A percentile compares a stretch with the other conserved stretches of the same genome.
phyloP scores from a whole-genome alignment of 345 rosid genomes.

The Gossypium bickii region DNA sequence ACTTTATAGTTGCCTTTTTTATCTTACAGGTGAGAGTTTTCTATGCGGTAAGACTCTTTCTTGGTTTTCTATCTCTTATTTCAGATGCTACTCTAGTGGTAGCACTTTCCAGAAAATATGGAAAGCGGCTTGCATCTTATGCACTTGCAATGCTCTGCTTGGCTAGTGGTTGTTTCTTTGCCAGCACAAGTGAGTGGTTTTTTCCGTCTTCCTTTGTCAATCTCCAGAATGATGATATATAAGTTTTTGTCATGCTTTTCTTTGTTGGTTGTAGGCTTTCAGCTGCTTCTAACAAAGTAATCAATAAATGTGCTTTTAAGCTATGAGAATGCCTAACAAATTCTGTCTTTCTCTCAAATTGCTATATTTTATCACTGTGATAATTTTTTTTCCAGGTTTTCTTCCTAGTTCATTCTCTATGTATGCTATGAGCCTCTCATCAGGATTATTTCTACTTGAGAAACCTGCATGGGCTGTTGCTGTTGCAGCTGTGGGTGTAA shows the following conservation, averaged over 20 bases:
- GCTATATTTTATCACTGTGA: not conserved
- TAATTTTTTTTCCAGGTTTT: slow-evolving; percentile 50
- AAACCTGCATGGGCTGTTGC: slow-evolving; percentile 68
- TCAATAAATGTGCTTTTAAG: not conserved
- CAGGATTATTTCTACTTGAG: slow-evolving; percentile 84
- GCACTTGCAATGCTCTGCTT: slow-evolving; percentile 94
- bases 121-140: slow-evolving; percentile 87
- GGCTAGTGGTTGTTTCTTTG: slow-evolving; percentile 97
- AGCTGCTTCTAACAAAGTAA: not conserved
- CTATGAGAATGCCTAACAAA: not conserved
- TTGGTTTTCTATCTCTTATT: slow-evolving; percentile 72
- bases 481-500: slow-evolving; percentile 70
- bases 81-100: slow-evolving; percentile 81
- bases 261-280: not conserved
- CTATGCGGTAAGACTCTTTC: slow-evolving; percentile 91
- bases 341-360: not conserved
- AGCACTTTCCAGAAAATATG: slow-evolving; percentile 85
- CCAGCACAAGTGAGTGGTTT: slow-evolving; percentile 83
- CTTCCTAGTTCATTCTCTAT: slow-evolving; percentile 97
- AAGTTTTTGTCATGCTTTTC: not conserved
- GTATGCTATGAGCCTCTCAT: slow-evolving; percentile 93
- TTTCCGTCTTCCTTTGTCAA: not conserved
- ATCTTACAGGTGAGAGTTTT: slow-evolving; percentile 76
- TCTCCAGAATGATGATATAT: not conserved
- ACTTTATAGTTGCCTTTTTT: slow-evolving; percentile 5